phyloP scores from a whole-genome alignment of 2,329 filamentous ascomycete genomes.

The Atkinsonella texensis region DNA sequence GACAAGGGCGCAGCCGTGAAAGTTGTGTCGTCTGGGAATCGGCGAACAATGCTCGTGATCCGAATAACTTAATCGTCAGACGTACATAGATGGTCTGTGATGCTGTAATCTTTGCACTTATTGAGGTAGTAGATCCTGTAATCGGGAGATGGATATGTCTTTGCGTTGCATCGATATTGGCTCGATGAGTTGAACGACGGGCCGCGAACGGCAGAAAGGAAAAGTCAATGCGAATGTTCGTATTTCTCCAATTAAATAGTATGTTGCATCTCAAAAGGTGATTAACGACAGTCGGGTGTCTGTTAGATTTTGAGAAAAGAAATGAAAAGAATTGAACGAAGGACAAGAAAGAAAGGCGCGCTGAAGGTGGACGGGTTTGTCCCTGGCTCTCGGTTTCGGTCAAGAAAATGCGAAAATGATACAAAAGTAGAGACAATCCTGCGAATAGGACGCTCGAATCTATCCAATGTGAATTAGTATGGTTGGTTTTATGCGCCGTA shows the following conservation, averaged over 20 bases:
- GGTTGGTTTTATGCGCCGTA: neutral
- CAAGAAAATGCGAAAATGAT: neutral
- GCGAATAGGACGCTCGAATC: neutral
- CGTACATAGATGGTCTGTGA: neutral
- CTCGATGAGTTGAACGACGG: neutral
- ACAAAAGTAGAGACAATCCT: neutral
- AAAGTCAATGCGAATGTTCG: neutral
- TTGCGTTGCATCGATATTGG: slow-evolving; percentile 7
- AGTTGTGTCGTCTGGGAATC: slow-evolving; percentile 8
- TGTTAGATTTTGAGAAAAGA: neutral
- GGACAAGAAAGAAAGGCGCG: neutral
- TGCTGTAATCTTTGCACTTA: slow-evolving; percentile 1
- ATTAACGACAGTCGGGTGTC: neutral
- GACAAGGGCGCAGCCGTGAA: too few relatives aligned
- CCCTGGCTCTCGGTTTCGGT: neutral
- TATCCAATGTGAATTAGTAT: slow-evolving; percentile 1
- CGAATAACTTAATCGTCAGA: neutral
- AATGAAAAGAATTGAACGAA: neutral
- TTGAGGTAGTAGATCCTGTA: slow-evolving; percentile 3
- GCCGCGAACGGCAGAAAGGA: neutral
- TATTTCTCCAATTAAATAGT: neutral
- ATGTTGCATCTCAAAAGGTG: slow-evolving; percentile 2
- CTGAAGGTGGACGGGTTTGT: neutral
- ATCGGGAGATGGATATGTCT: neutral
- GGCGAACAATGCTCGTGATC: neutral